phyloP scores from a whole-genome alignment of 2,329 filamentous ascomycete genomes.

The Tolypocladium capitatum region DNA sequence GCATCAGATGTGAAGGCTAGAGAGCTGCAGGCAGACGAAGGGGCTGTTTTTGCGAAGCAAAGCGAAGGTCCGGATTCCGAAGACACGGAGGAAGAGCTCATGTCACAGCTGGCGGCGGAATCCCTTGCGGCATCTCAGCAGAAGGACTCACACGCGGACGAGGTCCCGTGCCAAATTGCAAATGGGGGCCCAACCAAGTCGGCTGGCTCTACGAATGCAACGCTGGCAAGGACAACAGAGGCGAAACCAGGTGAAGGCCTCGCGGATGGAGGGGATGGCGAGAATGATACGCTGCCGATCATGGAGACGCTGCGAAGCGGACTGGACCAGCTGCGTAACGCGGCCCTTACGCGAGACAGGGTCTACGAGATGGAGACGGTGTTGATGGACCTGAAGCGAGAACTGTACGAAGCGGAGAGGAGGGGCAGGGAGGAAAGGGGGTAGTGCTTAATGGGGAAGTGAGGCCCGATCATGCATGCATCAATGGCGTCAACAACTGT shows the following conservation, averaged over 20 bases:
- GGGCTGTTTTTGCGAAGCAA: slow-evolving; percentile 2
- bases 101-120: slow-evolving; percentile 27
- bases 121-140: slow-evolving; percentile 24
- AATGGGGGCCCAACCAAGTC: neutral
- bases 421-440: slow-evolving; percentile 28
- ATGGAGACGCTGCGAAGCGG: slow-evolving; percentile 20
- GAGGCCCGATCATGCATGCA: neutral
- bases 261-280: slow-evolving; percentile 2
- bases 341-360: slow-evolving; percentile 49
- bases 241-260: slow-evolving; percentile 2
- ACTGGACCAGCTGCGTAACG: slow-evolving; percentile 44
- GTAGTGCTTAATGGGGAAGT: neutral
- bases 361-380: slow-evolving; percentile 63
- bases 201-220: neutral
- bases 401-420: slow-evolving; percentile 57
- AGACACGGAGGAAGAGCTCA: slow-evolving; percentile 27
- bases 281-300: slow-evolving; percentile 11
- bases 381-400: slow-evolving; percentile 64
- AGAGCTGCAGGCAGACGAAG: neutral
- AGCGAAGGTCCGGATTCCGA: slow-evolving; percentile 10
- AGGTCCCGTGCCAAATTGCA: neutral
- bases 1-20: neutral
- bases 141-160: slow-evolving; percentile 12
- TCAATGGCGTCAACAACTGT: neutral
- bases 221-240: slow-evolving; percentile 1